These are phyloP conservation scores for Trypanosoma avium DNA, from an alignment of 208 protist species.

Conservation along the genomic window DNA sequence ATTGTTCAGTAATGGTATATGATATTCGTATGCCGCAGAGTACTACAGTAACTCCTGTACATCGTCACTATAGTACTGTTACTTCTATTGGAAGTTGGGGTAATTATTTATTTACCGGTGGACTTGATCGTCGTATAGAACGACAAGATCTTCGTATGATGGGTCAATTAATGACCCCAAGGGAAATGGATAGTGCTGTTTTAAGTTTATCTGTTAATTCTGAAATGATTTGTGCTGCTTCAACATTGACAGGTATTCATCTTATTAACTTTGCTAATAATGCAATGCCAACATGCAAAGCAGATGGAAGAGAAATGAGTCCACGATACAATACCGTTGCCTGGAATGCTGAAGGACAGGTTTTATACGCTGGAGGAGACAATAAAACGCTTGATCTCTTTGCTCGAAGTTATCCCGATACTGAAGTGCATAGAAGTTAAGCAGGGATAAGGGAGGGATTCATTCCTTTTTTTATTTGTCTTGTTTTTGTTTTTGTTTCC, in stretches of 20 bases:
- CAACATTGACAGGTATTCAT: constrained; percentile 81
- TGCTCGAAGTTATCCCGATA: constrained; percentile 38
- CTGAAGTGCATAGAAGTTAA: constrained; percentile 28
- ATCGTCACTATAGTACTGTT: constrained; percentile 73
- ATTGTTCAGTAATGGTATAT: constrained; percentile 81
- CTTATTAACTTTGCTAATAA: constrained; percentile 69
- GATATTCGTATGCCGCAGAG: constrained; percentile 57
- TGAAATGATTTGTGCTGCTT: constrained; percentile 73
- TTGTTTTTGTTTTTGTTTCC: not conserved
- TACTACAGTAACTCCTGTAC: constrained; percentile 39
- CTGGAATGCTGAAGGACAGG: constrained; percentile 71
- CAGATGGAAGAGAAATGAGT: constrained; percentile 50
- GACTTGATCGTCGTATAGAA: constrained; percentile 75
- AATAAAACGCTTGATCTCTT: constrained; percentile 76
- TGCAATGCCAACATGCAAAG: constrained; percentile 47
- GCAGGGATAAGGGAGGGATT: not conserved
- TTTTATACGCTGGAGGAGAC: constrained; percentile 77
- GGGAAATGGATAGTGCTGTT: constrained; percentile 82
- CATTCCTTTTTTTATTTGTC: constrained; percentile 1
- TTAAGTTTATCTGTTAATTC: constrained; percentile 68
- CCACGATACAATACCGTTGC: constrained; percentile 73
- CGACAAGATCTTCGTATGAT: constrained; percentile 81
- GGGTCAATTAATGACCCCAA: constrained; percentile 36
- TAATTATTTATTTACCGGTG: constrained; percentile 80
- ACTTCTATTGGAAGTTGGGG: constrained; percentile 74